A percentile compares a stretch with the other conserved stretches of the same genome.
Evolutionary conservation across 331 rosid species (phyloP).

Genomic region (Acacia concinna): DNA sequence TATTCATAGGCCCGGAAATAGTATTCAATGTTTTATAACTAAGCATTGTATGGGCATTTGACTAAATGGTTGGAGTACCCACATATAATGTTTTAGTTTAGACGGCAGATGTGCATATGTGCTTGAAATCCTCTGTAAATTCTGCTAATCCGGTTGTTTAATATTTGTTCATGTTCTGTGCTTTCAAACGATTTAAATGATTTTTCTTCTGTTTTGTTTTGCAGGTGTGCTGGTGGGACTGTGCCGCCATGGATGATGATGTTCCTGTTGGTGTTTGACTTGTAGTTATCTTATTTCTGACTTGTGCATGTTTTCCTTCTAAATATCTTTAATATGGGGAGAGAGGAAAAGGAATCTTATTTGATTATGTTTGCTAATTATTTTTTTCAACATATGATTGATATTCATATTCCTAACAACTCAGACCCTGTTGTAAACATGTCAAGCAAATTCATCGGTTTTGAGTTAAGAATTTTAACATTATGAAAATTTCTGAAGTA

Average conservation of each 20-base stretch:
- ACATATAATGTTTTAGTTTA: neutral
- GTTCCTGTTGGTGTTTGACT: slow-evolving; percentile 19
- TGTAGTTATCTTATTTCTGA: slow-evolving; percentile 14
- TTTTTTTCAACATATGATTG: neutral
- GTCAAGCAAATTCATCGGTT: neutral
- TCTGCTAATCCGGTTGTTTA: no score
- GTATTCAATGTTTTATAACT: neutral
- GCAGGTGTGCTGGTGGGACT: slow-evolving; percentile 30
- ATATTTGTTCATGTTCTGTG: no score
- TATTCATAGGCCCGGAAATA: neutral
- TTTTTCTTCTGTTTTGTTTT: slow-evolving; percentile 24
- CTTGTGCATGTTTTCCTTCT: slow-evolving; percentile 25
- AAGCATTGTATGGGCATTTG: neutral
- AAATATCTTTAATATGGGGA: neutral
- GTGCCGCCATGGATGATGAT: slow-evolving; percentile 32
- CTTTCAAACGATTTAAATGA: slow-evolving; percentile 13
- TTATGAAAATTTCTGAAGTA: neutral
- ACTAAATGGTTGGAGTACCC: neutral
- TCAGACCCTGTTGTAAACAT: neutral
- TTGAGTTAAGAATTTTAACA: neutral
- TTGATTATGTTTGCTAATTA: neutral
- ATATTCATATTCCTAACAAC: neutral
- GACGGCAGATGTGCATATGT: neutral
- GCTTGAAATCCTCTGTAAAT: neutral
- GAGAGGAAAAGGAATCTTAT: neutral